Evolutionary conservation across 2,329 filamentous ascomycete species (phyloP).

Genomic region (Dactylellina haptotyla): DNA sequence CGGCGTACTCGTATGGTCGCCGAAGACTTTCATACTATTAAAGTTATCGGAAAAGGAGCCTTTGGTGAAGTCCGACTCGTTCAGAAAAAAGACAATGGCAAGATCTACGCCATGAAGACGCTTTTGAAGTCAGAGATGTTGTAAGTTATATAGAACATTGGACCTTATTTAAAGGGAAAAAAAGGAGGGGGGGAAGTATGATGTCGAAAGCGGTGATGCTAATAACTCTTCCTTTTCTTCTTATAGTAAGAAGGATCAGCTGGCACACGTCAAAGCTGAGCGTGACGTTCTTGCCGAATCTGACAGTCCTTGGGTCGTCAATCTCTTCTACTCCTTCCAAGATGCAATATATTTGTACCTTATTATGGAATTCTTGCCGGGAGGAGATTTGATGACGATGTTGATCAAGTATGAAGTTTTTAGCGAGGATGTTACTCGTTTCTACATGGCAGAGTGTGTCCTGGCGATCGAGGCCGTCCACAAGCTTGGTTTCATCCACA

Average conservation of each 20-base stretch:
- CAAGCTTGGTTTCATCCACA: conserved; percentile 97
- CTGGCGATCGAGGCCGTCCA: conserved; percentile 99
- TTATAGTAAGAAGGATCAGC: conserved; percentile 76
- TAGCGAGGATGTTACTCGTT: conserved; percentile 96
- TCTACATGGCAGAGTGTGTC: conserved; percentile 98
- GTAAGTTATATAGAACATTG: too few relatives aligned
- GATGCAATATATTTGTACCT: conserved; percentile 96
- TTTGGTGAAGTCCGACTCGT: conserved; percentile 99
- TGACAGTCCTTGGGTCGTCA: conserved; percentile 99
- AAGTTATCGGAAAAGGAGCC: conserved; percentile 98
- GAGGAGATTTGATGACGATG: conserved; percentile 99
- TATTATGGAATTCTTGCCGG: conserved; percentile 98
- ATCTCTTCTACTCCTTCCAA: conserved; percentile 97
- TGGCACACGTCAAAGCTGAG: conserved; percentile 96
- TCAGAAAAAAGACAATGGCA: conserved; percentile 93
- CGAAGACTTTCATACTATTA: conserved; percentile 93
- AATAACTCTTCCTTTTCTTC: not conserved
- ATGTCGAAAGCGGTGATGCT: too few relatives aligned
- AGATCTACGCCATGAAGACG: conserved; percentile 98
- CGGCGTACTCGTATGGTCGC: conserved; percentile 91
- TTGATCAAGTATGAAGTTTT: conserved; percentile 99
- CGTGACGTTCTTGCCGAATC: conserved; percentile 97
- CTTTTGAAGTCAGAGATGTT: conserved; percentile 99
- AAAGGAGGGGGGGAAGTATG: too few relatives aligned
- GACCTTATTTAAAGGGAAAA: too few relatives aligned